Percentiles rank a stretch among this genome's conserved stretches.
These are phyloP conservation scores for Lachnellula willkommii DNA, from an alignment of 2,329 filamentous ascomycete species.

Conservation along the genomic window DNA sequence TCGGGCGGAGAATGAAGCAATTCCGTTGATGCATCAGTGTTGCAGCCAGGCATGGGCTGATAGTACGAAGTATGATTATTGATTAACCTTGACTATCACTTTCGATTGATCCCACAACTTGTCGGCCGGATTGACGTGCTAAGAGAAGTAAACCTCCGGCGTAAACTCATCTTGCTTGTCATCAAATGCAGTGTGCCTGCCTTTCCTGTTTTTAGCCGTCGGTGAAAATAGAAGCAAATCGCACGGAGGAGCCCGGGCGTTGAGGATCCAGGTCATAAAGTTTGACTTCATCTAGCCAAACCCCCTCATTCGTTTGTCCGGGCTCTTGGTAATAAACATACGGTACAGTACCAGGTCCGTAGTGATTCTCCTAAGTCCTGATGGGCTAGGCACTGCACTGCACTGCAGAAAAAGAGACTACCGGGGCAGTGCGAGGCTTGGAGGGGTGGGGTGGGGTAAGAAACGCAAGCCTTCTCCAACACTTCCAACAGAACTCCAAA, in stretches of 20 bases:
- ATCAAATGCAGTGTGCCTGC: background rate
- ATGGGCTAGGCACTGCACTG: background rate
- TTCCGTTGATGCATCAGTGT: constrained; percentile 9
- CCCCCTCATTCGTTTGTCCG: background rate
- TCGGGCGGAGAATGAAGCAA: constrained; percentile 6
- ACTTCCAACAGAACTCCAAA: too few relatives aligned
- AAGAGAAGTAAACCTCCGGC: background rate
- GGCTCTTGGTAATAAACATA: background rate
- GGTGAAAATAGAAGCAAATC: constrained; percentile 4
- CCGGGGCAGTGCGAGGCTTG: background rate
- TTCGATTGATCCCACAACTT: constrained; percentile 3
- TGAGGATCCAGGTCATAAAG: background rate
- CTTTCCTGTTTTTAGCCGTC: constrained; percentile 11
- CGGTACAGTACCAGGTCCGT: background rate
- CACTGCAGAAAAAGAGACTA: background rate
- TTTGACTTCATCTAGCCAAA: constrained; percentile 4
- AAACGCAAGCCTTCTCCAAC: background rate
- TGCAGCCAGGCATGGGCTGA: constrained; percentile 2
- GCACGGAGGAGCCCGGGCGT: background rate
- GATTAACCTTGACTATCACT: constrained; percentile 9
- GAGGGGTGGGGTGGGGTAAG: background rate
- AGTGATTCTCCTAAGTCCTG: background rate
- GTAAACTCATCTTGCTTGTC: background rate
- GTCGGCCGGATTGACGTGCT: background rate
- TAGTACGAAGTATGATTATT: background rate